Evolutionary conservation across 208 protist species (phyloP), one percentile per base, ranked within the genome.

Genomic region (Leishmania martiniquensis): DNA sequence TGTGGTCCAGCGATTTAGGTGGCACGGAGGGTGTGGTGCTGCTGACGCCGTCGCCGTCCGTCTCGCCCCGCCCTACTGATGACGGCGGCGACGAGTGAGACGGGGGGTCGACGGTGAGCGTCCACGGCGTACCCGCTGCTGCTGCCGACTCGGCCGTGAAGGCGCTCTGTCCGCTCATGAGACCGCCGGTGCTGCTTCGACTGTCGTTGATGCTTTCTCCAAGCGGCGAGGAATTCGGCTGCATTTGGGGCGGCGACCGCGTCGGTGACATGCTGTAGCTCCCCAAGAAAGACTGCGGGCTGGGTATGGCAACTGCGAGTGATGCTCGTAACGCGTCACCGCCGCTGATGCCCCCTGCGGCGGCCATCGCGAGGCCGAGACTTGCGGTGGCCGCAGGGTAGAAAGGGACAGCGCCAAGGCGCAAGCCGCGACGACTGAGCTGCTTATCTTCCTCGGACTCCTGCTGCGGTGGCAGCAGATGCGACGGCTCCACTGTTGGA

Each of bases 401-500:
- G 72, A 76, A 76, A 15, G 72, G 72, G n/a, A 10, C 42, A 5
- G 72, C 72, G 22, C 54, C 72, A 34, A 76, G 17, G 20, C 72
- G 72, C 57, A 76, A 37, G 51, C 72, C 72, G 9, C 59, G 72
- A 29, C 72, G 72, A 17, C 72, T 76, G 45, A 76, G 72, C 72
- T 76, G 52, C 32, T 66, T 52, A 45, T 76, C 72, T 22, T 76
- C 57, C 42, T 76, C 72, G 29, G 72, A 74, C 47, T 45, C 51
- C 49, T 42, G 69, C 32, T 39, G 68, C 45, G 4, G 68, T 15
- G 20, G 68, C 25, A 44, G 47, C 22, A n/a, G 49, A 3, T 10
- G 32, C 2, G 49, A n/a, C 45, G 12, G 4, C 45, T 25, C 22
- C 68, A 25, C 45, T 12, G 39, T 10, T 74, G 51, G 22, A 15